phyloP scores from a whole-genome alignment of 1,284 basidiomycete genomes.

The Laetiporus sulphureus region DNA sequence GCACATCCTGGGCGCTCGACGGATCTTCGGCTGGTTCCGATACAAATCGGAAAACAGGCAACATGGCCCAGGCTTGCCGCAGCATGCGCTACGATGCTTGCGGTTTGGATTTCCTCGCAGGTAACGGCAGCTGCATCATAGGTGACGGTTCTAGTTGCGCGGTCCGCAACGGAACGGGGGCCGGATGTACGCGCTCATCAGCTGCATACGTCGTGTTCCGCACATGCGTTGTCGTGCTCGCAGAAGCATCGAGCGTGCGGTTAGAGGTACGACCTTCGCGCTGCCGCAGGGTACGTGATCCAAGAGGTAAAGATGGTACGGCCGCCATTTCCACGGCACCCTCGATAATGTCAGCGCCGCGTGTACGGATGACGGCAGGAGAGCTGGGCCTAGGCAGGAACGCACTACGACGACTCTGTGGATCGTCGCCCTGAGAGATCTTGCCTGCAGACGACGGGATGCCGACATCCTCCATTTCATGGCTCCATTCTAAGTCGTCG shows the following conservation, averaged over 20 bases:
- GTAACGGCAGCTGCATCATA: conserved; percentile 24
- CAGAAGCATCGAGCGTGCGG: too few relatives aligned
- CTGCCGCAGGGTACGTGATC: not conserved
- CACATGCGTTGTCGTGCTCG: too few relatives aligned
- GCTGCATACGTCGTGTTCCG: not conserved
- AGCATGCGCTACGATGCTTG: conserved; percentile 4
- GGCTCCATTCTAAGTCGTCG: conserved; percentile 24
- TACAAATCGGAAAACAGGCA: too few relatives aligned
- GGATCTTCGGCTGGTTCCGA: too few relatives aligned
- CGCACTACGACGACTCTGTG: not conserved
- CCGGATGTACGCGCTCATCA: conserved; percentile 4
- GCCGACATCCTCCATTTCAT: conserved; percentile 24
- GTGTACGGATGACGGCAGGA: not conserved
- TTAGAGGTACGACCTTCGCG: too few relatives aligned
- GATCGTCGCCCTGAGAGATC: not conserved
- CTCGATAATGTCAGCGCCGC: not conserved
- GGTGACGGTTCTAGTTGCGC: conserved; percentile 26
- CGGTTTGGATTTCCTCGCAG: conserved; percentile 9
- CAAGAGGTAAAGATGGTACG: conserved; percentile 9
- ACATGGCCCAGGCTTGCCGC: too few relatives aligned
- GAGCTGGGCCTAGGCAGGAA: not conserved
- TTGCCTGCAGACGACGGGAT: conserved; percentile 3
- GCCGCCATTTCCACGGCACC: conserved; percentile 14
- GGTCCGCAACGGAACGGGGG: conserved; percentile 16
- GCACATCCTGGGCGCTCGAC: too few relatives aligned